Base-by-base conservation (phyloP, 192 early-diverging fungal genomes). In the Backusella westeae region DNA sequence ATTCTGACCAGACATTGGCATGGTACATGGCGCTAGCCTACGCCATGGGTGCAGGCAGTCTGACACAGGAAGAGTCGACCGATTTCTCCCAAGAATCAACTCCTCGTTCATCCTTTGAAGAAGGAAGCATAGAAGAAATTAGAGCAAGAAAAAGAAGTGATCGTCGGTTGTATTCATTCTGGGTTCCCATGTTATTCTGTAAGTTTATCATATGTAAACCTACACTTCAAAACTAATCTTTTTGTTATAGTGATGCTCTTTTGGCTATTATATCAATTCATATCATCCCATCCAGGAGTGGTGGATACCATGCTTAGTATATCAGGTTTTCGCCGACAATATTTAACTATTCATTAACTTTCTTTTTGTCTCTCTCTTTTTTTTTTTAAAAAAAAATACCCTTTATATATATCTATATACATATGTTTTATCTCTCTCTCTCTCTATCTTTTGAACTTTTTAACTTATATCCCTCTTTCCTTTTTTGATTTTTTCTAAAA, bases 1-100 rank as follows among this genome's bases (percentile, higher is more conserved):
- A 72, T 19, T 21, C 68, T 10, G 77, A 78, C 15, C 77, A 73
- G 38, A 70, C 77, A 17, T 65, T 78, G 36, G 77, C 77, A 1
- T 78, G 77, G 77, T 78, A 78, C 34, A 78, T 78, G 77, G 77
- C 77, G 21, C 35, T 78, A 2, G 77, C 77, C 6, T 78, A 78
- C 26, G 71, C 77, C 0, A 78, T 78, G 67, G 77, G 77, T 56
- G 77, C 77, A 23, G 67, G 74, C 14, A 74, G 72, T 41, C 23
- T 59, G 34, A 41, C 41, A 52, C 26, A 73, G 41, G 17, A 39
- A 34, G 63, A 67, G 39, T 8, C 41, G 3, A 29, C 65, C 2
- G 32, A 49, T 17, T 49, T 44, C 26, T 39, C 75, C 19, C 53
- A 70, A 26, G 15, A 35, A 19, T 3, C 56, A 29, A 63, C 56